Percentiles rank a stretch among this genome's conserved stretches.
These are phyloP conservation scores for Bocquillonia castaneifolia DNA, from an alignment of 441 rosid genomes.

Conservation along the genomic window DNA sequence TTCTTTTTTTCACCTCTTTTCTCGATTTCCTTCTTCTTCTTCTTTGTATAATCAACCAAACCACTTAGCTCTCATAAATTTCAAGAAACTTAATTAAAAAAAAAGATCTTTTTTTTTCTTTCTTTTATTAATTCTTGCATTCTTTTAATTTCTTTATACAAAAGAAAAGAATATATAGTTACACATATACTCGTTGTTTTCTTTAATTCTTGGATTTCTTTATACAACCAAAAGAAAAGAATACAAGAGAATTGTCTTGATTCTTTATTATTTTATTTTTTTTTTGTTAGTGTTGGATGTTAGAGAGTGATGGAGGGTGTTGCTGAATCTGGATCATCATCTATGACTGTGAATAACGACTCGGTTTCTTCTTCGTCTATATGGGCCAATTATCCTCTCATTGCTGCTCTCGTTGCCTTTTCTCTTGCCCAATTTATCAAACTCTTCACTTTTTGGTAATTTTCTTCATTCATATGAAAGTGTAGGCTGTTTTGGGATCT, in stretches of 20 bases:
- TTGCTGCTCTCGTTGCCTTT: slow-evolving; percentile 53
- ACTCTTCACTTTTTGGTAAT: slow-evolving; percentile 67
- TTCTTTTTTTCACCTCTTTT: background rate
- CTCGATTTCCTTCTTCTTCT: too few relatives aligned
- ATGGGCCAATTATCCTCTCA: slow-evolving; percentile 57
- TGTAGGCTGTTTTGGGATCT: too few relatives aligned
- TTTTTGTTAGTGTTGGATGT: background rate
- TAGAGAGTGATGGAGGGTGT: slow-evolving; percentile 5
- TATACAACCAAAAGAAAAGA: background rate
- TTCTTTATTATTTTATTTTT: background rate
- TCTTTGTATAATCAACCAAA: too few relatives aligned
- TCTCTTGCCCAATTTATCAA: slow-evolving; percentile 65
- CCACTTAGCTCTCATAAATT: too few relatives aligned
- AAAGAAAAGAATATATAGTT: too few relatives aligned
- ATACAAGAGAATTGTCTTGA: background rate
- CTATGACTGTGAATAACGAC: slow-evolving; percentile 3
- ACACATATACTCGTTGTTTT: too few relatives aligned
- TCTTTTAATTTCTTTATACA: too few relatives aligned
- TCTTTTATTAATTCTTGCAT: too few relatives aligned
- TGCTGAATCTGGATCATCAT: slow-evolving; percentile 26
- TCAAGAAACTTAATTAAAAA: too few relatives aligned
- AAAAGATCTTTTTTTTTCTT: too few relatives aligned
- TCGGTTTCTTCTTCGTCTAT: slow-evolving; percentile 38
- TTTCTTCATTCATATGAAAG: slow-evolving; percentile 25
- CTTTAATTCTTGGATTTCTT: background rate